These are phyloP conservation scores for Ceratobasidium theobromae DNA, from an alignment of 1,284 basidiomycete genomes.

Conservation along the genomic window DNA sequence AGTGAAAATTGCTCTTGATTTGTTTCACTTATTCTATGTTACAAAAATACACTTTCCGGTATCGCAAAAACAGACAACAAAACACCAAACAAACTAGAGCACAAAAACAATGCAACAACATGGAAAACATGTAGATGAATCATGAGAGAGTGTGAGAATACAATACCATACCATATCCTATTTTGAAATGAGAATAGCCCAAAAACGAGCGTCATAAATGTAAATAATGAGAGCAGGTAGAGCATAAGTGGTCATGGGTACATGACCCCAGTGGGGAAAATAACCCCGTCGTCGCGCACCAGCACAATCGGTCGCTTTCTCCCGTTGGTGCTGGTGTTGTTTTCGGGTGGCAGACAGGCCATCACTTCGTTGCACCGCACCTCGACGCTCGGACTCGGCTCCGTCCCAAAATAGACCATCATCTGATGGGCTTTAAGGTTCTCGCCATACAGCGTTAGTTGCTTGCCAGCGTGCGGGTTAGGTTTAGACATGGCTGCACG, in stretches of 20 bases:
- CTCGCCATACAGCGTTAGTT: slow-evolving; percentile 87
- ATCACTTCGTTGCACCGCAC: slow-evolving; percentile 83
- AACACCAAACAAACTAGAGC: slow-evolving; percentile 16
- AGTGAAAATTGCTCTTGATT: not conserved
- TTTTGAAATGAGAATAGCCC: too few species aligned
- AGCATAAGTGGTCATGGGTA: slow-evolving; percentile 65
- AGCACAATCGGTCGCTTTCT: slow-evolving; percentile 81
- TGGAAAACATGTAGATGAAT: not conserved
- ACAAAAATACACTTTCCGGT: not conserved
- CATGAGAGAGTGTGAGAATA: slow-evolving; percentile 70
- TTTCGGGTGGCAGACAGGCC: slow-evolving; percentile 54
- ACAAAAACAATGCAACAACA: slow-evolving; percentile 23
- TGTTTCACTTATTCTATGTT: not conserved
- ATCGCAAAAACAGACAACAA: not conserved
- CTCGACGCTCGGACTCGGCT: slow-evolving; percentile 84
- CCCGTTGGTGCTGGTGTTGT: slow-evolving; percentile 34
- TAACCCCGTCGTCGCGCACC: slow-evolving; percentile 84
- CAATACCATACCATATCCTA: too few species aligned
- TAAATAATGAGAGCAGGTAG: too few species aligned
- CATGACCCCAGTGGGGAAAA: slow-evolving; percentile 84
- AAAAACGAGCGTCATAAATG: too few species aligned
- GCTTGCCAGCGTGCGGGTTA: slow-evolving; percentile 66
- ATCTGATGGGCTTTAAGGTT: slow-evolving; percentile 82
- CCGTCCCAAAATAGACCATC: slow-evolving; percentile 84
- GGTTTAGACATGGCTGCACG: slow-evolving; percentile 65